Percentiles rank a stretch among this genome's conserved stretches.
Evolutionary conservation across 257 asterid species (phyloP).

Genomic region (Avicennia marina): DNA sequence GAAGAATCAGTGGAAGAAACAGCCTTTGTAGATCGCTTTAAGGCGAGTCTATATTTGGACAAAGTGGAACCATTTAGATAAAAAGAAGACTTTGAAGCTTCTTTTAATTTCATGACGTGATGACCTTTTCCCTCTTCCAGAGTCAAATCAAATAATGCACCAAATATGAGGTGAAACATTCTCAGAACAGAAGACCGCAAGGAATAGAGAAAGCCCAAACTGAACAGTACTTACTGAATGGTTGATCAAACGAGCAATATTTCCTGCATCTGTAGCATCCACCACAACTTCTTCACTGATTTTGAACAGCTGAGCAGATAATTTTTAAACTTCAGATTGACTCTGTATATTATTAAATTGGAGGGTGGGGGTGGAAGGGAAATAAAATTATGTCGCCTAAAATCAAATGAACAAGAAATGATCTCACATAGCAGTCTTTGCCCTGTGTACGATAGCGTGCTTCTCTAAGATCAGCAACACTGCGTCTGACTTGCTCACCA

Average conservation of each 20-base stretch:
- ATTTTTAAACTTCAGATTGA: slow-evolving; percentile 8
- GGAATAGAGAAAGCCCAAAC: not conserved
- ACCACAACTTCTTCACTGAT: slow-evolving; percentile 97
- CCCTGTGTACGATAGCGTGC: slow-evolving; percentile 75
- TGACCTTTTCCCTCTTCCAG: too few species aligned
- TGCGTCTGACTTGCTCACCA: slow-evolving; percentile 94
- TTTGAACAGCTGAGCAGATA: slow-evolving; percentile 73
- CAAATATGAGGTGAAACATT: not conserved
- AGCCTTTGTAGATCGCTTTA: too few species aligned
- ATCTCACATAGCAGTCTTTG: slow-evolving; percentile 92
- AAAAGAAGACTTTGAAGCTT: too few species aligned
- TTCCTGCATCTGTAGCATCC: slow-evolving; percentile 97
- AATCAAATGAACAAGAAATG: not conserved
- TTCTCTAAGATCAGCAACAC: slow-evolving; percentile 95
- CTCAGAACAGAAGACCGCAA: too few species aligned
- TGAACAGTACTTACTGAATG: slow-evolving; percentile 64
- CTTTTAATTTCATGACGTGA: too few species aligned
- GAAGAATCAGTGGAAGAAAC: not conserved
- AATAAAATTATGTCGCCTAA: too few species aligned
- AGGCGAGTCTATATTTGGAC: too few species aligned
- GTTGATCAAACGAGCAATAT: slow-evolving; percentile 91
- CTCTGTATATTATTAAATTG: too few species aligned
- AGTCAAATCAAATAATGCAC: not conserved
- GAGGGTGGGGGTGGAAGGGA: too few species aligned
- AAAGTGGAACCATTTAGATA: too few species aligned